A percentile compares a stretch with the other conserved stretches of the same genome.
Evolutionary conservation across 495 filamentous ascomycete species (phyloP).

Genomic region (Podospora pseudocomata): DNA sequence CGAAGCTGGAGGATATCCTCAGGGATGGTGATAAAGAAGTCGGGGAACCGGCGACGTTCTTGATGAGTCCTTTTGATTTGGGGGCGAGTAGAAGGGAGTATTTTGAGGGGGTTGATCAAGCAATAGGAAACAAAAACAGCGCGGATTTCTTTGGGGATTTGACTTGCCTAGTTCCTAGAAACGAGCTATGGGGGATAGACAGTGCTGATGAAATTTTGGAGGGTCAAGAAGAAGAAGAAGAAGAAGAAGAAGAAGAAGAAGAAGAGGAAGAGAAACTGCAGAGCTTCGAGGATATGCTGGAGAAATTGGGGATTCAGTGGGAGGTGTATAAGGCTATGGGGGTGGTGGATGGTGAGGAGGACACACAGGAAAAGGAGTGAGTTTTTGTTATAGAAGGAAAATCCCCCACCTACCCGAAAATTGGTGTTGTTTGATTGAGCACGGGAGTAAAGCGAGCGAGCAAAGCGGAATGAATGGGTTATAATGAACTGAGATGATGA

Average conservation of each 20-base stretch:
- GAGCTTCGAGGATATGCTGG: neutral
- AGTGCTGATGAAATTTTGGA: no score
- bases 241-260: no score
- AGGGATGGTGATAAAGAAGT: neutral
- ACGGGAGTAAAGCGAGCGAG: neutral
- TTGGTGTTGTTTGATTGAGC: neutral
- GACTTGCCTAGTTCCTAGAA: no score
- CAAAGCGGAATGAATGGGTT: neutral
- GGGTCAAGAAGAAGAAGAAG: no score
- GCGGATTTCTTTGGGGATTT: no score
- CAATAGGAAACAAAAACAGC: no score
- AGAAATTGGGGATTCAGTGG: neutral
- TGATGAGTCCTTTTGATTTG: neutral
- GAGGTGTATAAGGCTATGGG: neutral
- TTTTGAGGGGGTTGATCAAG: neutral
- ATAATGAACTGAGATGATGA: neutral
- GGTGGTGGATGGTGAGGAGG: neutral
- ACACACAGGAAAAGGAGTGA: neutral
- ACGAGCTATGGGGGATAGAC: no score
- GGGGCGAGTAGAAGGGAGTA: neutral
- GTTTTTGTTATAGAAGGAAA: neutral
- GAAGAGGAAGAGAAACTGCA: no score
- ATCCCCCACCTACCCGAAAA: neutral
- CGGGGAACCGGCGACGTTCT: neutral
- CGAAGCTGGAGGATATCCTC: neutral